Evolutionary conservation across 805 yeast species (phyloP), one percentile per base, ranked within the genome.

Genomic region (Yarrowia yakushimensis): DNA sequence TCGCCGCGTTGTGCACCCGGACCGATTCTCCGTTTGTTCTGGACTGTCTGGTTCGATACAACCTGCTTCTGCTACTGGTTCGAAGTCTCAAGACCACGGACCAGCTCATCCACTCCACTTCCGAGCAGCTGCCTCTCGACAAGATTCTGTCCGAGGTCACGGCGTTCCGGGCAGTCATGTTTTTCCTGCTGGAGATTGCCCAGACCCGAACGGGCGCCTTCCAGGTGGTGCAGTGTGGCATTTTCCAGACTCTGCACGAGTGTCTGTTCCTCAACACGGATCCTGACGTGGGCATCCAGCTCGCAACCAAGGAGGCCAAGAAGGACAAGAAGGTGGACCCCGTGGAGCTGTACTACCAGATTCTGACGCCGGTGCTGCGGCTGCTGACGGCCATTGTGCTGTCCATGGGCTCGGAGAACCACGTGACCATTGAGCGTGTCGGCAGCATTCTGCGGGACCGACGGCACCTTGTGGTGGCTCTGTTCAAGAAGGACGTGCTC

Each of bases 191-290:
- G 0, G 81, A 94, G 66, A 80, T 93, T 12, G 90, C 96, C 0
- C 90, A 87, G 69, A 82, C 88, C 0, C 83, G 88, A 65, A 70
- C 72, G 9, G 98, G 99, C 3, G 91, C 97, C 0, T 82, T 83
- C 55, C 86, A 85, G 62, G 76, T 93, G 60, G 73, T 91, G 23
- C 90, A 90, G 68, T 82, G 87, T 67, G 93, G 87, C 55, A 72
- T 93, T 8, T 85, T 91, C 71, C 80, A 83, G 17, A 77, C 83
- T 0, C 77, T 92, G 60, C 81, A 78, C 63, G 77, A 81, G 12
- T 82, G 86, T 39, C 74, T 74, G 18, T 81, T 90, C 65, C 74
- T 90, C 45, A 71, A 77, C 34, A 78, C 85, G 39, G 97, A 92
- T 71, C 91, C 94, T 0, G 97, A 88, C 69, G 75, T 90, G 34